Base-by-base conservation (phyloP, 129 eudicot genomes). In the Flaveria robusta region DNA sequence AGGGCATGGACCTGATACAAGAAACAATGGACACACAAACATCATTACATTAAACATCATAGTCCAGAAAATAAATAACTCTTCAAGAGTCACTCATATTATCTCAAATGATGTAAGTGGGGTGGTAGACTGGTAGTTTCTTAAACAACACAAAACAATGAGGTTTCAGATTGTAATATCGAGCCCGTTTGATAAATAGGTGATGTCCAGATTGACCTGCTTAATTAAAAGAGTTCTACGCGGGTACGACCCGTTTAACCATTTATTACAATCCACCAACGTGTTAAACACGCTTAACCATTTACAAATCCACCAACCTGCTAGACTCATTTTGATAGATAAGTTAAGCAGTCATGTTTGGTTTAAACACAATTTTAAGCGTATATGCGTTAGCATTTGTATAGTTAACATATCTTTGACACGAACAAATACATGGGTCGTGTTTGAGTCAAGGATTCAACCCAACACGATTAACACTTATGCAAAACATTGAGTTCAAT, bases 1-100 rank as follows among this genome's bases (percentile, higher is more conserved):
- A 37, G 93, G 88, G 90, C 98, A 93, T 34, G 80, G 81, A 29
- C 98, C 98, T 93, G 88, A 46, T 22, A 59, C 10, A 72, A 58
- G 29, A 60, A 41, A 52, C 71, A 41, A 71, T 24, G 52, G 22
- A 79, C 54, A 39, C 27, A 74, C 10, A 51, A 51, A 72, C 23
- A 64, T 23, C 74, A 83, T 59, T 13, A 68, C 18, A 41, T 19
- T 3, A 70, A 47, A 16, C 59, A 56, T 54, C 29, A 68, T 15
- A 34, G 20, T 68, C 51, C 50, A 47, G 1, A 24, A 26, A 27
- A 43, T 43, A 43, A 42, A 43, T 43, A 43, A 43, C 47, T 43
- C 47, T 43, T 43, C 1, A 42, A 0, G 47, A 43, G 1, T 11
- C 47, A 43, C 3, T 43, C 50, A 47, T 2, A 24, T 27, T 41